Conservation (phyloP, 805 yeast genomes). For the Schizosaccharomyces octosporus region DNA sequence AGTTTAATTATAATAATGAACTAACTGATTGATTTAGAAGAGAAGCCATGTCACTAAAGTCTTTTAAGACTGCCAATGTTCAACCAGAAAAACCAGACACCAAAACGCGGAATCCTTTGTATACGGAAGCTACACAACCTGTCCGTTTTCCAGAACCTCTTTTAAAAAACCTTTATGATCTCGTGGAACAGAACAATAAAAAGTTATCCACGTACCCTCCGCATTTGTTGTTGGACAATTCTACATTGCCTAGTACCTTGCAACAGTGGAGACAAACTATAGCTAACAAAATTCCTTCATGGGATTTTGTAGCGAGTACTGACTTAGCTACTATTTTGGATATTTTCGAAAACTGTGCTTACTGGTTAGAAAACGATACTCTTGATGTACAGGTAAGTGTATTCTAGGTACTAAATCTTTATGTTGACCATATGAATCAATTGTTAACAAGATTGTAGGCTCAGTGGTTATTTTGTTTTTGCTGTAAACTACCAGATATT, state of each 20-base stretch:
- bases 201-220: too few species aligned
- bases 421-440: neutral
- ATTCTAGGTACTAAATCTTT: neutral
- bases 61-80: too few species aligned
- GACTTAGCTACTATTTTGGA: neutral
- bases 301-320: neutral
- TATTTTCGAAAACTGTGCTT: neutral
- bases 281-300: neutral
- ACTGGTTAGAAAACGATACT: neutral
- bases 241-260: neutral
- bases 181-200: too few species aligned
- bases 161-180: too few species aligned
- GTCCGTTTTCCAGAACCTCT: too few species aligned
- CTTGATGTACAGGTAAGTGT: neutral
- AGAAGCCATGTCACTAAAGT: too few species aligned
- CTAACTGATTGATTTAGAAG: too few species aligned
- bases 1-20: too few species aligned
- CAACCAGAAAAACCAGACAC: too few species aligned
- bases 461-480: neutral
- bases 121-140: too few species aligned
- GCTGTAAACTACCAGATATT: neutral
- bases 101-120: too few species aligned
- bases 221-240: neutral
- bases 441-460: neutral
- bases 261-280: neutral